Base-by-base conservation (phyloP, 106 monocot genomes). In the Phalaenopsis equestris region DNA sequence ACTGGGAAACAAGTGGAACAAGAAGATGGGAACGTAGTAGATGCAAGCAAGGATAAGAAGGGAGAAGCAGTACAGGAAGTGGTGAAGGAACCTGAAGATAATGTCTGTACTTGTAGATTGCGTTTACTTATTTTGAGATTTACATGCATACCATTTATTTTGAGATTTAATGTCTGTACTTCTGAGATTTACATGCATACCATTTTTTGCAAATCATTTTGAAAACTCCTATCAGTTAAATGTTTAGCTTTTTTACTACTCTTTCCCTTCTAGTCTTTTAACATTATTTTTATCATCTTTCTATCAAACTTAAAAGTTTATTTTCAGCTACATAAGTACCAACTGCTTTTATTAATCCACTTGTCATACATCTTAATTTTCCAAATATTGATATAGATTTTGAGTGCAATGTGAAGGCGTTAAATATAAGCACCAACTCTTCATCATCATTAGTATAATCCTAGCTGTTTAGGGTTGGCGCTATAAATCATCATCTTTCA, bases 41-140 rank as follows among this genome's bases (percentile, higher is more conserved):
- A 79, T 39, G 79, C 19, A 21, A 43, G 1, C 43, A 79, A 79
- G 39, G 65, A 79, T n/a, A 45, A 79, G 14, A 41, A 39, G 77
- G 79, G 61, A 39, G 58, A 37, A 8, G 56, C 41, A 57, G 58
- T n/a, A 2, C 37, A 61, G 4, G 78, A 56, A 39, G 58, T n/a
- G 47, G 55, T 55, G 49, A 74, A 74, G 19, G 74, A 74, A 74
- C 42, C 74, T 6, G 74, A 74, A 74, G 74, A 74, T 74, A 74
- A 74, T 74, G 74, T 74, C 16, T 74, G 74, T 42, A 38, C 64
- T 70, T 70, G 36, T 30, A 30, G 7, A 5, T 70, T 70, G 10
- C 38, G 3, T 70, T 70, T 67, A 23, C 67, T 67, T 67, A 67
- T 0, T 30, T 30, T 30, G 30, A 30, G 30, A 30, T 67, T 67